Conservation (phyloP, 1,284 basidiomycete genomes). For the Porodaedalea pini region DNA sequence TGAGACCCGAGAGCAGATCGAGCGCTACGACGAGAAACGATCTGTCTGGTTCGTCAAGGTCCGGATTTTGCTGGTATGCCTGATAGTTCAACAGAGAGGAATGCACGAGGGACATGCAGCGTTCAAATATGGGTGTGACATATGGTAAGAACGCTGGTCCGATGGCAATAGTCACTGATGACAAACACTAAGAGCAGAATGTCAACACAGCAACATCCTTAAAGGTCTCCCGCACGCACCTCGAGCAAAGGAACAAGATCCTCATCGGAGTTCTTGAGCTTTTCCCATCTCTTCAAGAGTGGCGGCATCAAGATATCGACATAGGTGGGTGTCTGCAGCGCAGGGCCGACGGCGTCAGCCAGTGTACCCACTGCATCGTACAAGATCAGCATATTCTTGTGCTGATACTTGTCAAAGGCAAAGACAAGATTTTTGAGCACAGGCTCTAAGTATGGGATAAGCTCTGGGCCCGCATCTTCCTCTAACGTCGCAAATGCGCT, state of each 20-base stretch:
- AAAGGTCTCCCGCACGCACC: slow-evolving; percentile 42
- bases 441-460: slow-evolving; percentile 92
- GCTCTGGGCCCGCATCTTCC: slow-evolving; percentile 90
- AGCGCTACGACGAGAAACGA: slow-evolving; percentile 97
- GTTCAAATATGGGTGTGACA: slow-evolving; percentile 88
- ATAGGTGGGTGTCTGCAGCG: slow-evolving; percentile 81
- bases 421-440: slow-evolving; percentile 93
- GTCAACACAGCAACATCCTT: slow-evolving; percentile 18
- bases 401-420: slow-evolving; percentile 98
- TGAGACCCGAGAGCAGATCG: slow-evolving; percentile 92
- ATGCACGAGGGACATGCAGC: slow-evolving; percentile 87
- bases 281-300: slow-evolving; percentile 85
- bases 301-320: slow-evolving; percentile 97
- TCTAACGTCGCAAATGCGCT: slow-evolving; percentile 98
- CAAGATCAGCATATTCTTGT: slow-evolving; percentile 98
- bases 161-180: slow-evolving; percentile 96
- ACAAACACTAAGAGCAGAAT: slow-evolving; percentile 71
- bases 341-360: slow-evolving; percentile 91
- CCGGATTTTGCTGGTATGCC: slow-evolving; percentile 78
- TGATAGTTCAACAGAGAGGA: slow-evolving; percentile 79
- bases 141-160: slow-evolving; percentile 89
- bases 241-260: slow-evolving; percentile 94
- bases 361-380: slow-evolving; percentile 98
- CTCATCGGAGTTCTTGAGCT: slow-evolving; percentile 85
- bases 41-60: slow-evolving; percentile 89